Conservation (phyloP, 1,284 basidiomycete species). For the Farysia itapuensis region DNA sequence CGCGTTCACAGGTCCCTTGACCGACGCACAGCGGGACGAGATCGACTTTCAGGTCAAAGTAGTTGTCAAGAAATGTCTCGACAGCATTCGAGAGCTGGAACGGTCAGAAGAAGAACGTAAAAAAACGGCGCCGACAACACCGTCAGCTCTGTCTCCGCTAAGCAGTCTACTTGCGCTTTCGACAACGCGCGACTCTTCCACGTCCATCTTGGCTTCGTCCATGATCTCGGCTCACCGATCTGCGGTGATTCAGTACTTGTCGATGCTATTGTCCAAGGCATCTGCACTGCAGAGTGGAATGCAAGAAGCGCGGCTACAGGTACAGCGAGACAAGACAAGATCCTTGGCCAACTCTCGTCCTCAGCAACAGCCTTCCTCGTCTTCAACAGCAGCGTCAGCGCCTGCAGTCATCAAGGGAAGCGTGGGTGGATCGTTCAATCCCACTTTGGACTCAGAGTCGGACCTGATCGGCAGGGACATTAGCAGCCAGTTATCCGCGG, state of each 20-base stretch:
- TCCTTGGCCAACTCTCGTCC: constrained; percentile 27
- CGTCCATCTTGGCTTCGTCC: constrained; percentile 32
- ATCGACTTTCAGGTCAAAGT: constrained; percentile 84
- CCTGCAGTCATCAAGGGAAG: constrained; percentile 30
- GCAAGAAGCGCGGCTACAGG: constrained; percentile 67
- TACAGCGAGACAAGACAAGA: constrained; percentile 38
- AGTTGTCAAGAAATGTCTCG: constrained; percentile 77
- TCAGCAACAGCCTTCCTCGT: constrained; percentile 1
- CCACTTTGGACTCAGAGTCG: constrained; percentile 21
- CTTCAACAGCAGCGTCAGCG: constrained; percentile 2
- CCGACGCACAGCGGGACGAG: constrained; percentile 83
- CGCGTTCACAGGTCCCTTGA: constrained; percentile 68
- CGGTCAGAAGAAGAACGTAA: constrained; percentile 68
- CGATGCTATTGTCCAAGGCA: constrained; percentile 73
- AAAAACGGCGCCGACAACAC: constrained; percentile 36
- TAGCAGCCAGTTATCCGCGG: constrained; percentile 60
- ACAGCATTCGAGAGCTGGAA: constrained; percentile 82
- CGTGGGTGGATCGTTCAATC: constrained; percentile 34
- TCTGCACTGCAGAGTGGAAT: constrained; percentile 78
- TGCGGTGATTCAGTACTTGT: constrained; percentile 81
- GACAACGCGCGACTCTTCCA: constrained; percentile 32
- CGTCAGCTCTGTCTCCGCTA: constrained; percentile 8
- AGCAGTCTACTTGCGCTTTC: constrained; percentile 25
- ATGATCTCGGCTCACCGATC: constrained; percentile 77
- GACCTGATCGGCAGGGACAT: constrained; percentile 33